These are phyloP conservation scores for Sporobolomyces pararoseus DNA, from an alignment of 768 basidiomycete genomes.

Conservation along the genomic window DNA sequence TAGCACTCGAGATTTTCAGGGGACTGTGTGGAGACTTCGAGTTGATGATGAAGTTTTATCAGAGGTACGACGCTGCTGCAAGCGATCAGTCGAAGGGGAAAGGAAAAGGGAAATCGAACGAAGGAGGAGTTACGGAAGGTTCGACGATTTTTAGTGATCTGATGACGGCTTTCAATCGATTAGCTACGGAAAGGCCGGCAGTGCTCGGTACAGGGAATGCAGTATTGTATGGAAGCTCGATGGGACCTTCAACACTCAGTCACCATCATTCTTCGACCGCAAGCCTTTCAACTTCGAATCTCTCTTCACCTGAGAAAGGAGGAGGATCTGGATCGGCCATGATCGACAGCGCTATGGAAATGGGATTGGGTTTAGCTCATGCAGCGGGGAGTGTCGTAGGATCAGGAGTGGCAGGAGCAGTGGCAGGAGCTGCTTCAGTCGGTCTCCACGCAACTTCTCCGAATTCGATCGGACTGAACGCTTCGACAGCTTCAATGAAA, in stretches of 20 bases:
- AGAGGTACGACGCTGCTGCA: slow-evolving; percentile 59
- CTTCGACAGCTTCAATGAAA: slow-evolving; percentile 29
- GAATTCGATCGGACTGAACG: slow-evolving; percentile 57
- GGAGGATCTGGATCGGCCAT: slow-evolving; percentile 10
- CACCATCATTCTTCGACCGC: slow-evolving; percentile 5
- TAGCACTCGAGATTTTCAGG: slow-evolving; percentile 87
- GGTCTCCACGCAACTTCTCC: slow-evolving; percentile 80
- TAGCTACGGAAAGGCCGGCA: slow-evolving; percentile 82
- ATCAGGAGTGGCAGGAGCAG: slow-evolving; percentile 26
- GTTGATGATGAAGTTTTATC: slow-evolving; percentile 73
- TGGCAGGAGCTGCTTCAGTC: slow-evolving; percentile 57
- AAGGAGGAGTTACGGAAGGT: slow-evolving; percentile 45
- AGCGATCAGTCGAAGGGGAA: not conserved
- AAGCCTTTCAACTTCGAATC: slow-evolving; percentile 19
- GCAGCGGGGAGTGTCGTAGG: slow-evolving; percentile 35
- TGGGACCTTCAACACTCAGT: slow-evolving; percentile 47
- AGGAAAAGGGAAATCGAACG: not conserved
- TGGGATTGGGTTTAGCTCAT: slow-evolving; percentile 34
- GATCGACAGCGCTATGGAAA: slow-evolving; percentile 39
- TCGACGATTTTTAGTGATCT: slow-evolving; percentile 66
- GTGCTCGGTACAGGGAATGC: slow-evolving; percentile 66
- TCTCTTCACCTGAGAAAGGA: not conserved
- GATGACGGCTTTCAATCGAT: slow-evolving; percentile 74
- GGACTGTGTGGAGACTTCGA: slow-evolving; percentile 78
- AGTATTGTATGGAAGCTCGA: slow-evolving; percentile 78